Base-by-base conservation (phyloP, 306 rosid species). In the Cicer yamashitae region DNA sequence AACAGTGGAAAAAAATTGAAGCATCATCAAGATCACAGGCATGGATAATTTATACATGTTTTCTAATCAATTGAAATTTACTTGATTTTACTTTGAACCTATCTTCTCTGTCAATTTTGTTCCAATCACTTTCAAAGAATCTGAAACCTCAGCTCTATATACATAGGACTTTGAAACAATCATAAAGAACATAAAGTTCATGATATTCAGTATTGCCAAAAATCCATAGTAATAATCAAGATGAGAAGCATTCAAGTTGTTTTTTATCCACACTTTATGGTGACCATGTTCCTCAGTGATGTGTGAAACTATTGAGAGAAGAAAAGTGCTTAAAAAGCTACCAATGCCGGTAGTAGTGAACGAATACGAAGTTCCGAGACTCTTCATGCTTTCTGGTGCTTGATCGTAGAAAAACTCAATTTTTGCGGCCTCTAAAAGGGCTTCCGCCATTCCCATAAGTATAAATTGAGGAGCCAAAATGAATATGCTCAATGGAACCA, bases 341-440 rank as follows among this genome's bases (percentile, higher is more conserved):
- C 97, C 97, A 57, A 86, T 74, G 1, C 96, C 96, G 53, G 83
- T 11, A 54, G 88, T 82, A 46, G 87, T 88, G 11, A 86, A 81
- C 79, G 85, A 92, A 62, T 81, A 92, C 0, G 93, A 87, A 53
- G 93, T 84, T 2, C 96, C 93, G 53, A 92, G 80, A 57, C 97
- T 92, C 79, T 90, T 90, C 97, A 88, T 92, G 79, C 85, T 76
- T 58, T 86, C 84, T 0, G 97, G 97, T 2, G 97, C 93, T 48
- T 92, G 97, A 61, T 87, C 93, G 38, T 88, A 92, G 83, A 92
- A 92, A 34, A 90, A 84, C 78, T 92, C 97, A 0, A 92, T 43
- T 77, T 88, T 88, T 0, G 96, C 89, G 1, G 82, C 85, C 51
- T 88, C 97, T 8, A 82, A 77, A 44, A 90, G 86, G 8, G 88